Conservation (phyloP, 495 filamentous ascomycete genomes). For the Penicillium psychrofluorescens region DNA sequence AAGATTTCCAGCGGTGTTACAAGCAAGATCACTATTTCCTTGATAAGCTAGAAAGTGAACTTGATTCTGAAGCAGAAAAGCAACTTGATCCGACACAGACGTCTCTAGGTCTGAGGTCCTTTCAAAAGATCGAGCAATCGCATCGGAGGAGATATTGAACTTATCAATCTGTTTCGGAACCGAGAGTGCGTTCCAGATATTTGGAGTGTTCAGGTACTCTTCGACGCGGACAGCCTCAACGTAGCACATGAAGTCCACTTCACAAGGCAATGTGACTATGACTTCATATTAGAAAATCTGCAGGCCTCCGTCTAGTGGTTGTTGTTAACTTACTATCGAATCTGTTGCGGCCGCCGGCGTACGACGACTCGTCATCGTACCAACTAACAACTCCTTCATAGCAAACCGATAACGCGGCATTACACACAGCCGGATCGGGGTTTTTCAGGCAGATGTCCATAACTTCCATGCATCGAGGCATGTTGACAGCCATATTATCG, state of each 20-base stretch:
- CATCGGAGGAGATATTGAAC: conserved; percentile 14
- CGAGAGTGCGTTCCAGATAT: conserved; percentile 24
- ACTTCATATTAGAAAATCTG: not conserved
- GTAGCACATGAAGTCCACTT: conserved; percentile 31
- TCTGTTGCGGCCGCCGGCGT: conserved; percentile 27
- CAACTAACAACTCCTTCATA: conserved; percentile 22
- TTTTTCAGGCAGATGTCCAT: conserved; percentile 16
- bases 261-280: conserved; percentile 28
- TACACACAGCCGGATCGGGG: conserved; percentile 24
- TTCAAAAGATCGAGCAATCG: conserved; percentile 17
- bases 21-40: conserved; percentile 38
- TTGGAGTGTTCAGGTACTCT: conserved; percentile 28
- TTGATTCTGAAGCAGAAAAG: conserved; percentile 24
- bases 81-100: conserved; percentile 16
- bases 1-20: conserved; percentile 38
- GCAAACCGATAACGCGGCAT: conserved; percentile 19
- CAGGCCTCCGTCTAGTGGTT: not conserved
- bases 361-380: conserved; percentile 28
- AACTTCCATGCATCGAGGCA: conserved; percentile 36
- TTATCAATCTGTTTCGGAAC: conserved; percentile 19
- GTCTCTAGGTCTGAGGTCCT: conserved; percentile 19
- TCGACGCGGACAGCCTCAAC: conserved; percentile 15
- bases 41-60: conserved; percentile 38
- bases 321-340: conserved; percentile 29
- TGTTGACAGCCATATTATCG: conserved; percentile 32